Base-by-base conservation (phyloP, 495 filamentous ascomycete species). In the Hypoxylon fragiforme region DNA sequence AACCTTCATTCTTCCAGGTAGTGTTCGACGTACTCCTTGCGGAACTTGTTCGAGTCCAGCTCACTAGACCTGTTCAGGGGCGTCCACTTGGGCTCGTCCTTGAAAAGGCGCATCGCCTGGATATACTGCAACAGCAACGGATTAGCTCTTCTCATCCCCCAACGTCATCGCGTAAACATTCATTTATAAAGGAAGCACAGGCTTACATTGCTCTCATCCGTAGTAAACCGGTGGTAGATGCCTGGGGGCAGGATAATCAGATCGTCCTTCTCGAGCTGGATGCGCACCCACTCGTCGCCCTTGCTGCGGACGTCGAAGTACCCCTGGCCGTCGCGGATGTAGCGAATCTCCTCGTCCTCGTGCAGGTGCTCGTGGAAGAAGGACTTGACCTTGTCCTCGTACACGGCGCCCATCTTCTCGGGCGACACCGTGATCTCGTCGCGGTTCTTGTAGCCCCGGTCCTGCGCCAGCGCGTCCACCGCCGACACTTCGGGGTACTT, bases 331-430 rank as follows among this genome's bases (percentile, higher is more conserved):
- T 90, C 94, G 21, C 91, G 76, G 61, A 98, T 89, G 65, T 97
- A 98, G n/a, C 94, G 81, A 52, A 98, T 98, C 82, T 98, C 94
- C 77, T 98, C 94, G 66, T 97, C 95, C 75, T 98, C 94, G 62
- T 98, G 94, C 61, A 97, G 72, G 71, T 98, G 94, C 78, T 98
- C 94, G 36, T 86, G 68, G 76, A 97, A 97, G 77, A 98, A 98
- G 51, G 68, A 82, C 74, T 88, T 90, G 53, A 98, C 89, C 66
- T 97, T 97, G 53, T 85, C 81, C 73, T 98, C 94, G 73, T 92
- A 92, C 21, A 81, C 71, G 34, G 79, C 86, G 44, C 92, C 92
- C 90, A 97, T 91, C 48, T 82, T 86, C 54, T 81, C 80, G 0
- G 91, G 92, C 15, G 90, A 92, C n/a, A 97, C 87, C 55, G 79